A percentile compares a stretch with the other conserved stretches of the same genome.
These are phyloP conservation scores for Vinca minor DNA, from an alignment of 257 asterid species.

Conservation along the genomic window DNA sequence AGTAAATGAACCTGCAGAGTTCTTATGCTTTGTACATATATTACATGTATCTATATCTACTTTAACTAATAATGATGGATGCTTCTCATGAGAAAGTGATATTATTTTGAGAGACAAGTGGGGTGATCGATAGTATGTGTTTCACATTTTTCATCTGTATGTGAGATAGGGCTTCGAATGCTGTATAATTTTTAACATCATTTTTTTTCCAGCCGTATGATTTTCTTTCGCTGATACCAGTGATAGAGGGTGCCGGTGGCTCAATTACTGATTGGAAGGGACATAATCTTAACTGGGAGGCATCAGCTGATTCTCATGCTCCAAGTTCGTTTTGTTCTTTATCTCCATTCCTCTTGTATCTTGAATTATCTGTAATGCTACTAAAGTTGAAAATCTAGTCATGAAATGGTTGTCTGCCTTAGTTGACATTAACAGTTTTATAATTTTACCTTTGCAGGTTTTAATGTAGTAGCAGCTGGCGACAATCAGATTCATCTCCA, in stretches of 20 bases:
- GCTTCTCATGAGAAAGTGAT: not conserved
- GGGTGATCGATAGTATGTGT: not conserved
- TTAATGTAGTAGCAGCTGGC: slow-evolving; percentile 83
- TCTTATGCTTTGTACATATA: not conserved
- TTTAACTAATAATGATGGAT: not conserved
- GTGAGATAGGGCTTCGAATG: not conserved
- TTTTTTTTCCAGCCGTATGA: slow-evolving; percentile 71
- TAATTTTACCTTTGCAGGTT: slow-evolving; percentile 37
- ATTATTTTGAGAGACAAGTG: not conserved
- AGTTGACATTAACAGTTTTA: not conserved
- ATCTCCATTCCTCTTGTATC: not conserved
- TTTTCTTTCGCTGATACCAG: slow-evolving; percentile 86
- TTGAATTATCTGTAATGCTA: not conserved
- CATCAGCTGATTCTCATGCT: slow-evolving; percentile 55
- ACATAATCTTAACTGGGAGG: slow-evolving; percentile 61
- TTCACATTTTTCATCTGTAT: not conserved
- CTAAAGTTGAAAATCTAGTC: not conserved
- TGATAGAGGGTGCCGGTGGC: slow-evolving; percentile 96
- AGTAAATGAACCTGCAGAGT: not conserved
- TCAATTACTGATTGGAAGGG: slow-evolving; percentile 86
- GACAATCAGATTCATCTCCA: slow-evolving; percentile 54
- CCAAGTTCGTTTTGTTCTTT: slow-evolving; percentile 36
- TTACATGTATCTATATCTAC: not conserved
- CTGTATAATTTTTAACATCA: not conserved
- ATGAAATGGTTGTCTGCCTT: not conserved